Evolutionary conservation across 1,284 basidiomycete genomes (phyloP).

Genomic region (Sanghuangporus baumii): DNA sequence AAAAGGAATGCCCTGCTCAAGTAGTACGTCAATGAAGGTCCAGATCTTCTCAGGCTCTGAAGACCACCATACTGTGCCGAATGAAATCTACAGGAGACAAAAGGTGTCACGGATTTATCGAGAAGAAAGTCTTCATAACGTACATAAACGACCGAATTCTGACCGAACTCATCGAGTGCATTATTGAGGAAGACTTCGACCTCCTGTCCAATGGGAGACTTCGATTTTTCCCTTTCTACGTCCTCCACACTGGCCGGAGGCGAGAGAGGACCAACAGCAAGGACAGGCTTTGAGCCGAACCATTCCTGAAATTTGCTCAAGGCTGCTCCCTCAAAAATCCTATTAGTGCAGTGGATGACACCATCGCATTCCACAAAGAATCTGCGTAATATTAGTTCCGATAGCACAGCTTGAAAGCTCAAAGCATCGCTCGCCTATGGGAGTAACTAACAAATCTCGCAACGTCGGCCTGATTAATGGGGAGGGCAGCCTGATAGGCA

Average conservation of each 20-base stretch:
- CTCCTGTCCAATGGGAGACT: not conserved
- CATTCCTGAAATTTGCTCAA: not conserved
- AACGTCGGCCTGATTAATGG: not conserved
- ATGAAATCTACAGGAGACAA: conserved; percentile 12
- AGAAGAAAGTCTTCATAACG: not conserved
- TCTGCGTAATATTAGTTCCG: not conserved
- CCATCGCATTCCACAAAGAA: conserved; percentile 11
- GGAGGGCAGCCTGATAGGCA: not conserved
- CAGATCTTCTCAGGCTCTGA: conserved; percentile 14
- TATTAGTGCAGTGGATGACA: not conserved
- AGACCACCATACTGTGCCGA: conserved; percentile 18
- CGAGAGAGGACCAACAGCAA: not conserved
- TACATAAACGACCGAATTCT: conserved; percentile 16
- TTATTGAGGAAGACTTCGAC: conserved; percentile 7
- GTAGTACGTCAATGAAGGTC: conserved; percentile 11
- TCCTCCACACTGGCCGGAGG: not conserved
- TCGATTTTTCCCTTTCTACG: not conserved
- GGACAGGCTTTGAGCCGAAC: conserved; percentile 1
- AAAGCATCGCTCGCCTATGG: not conserved
- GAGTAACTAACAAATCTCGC: not conserved
- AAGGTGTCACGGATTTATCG: not conserved
- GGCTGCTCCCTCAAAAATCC: not conserved
- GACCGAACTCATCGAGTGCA: conserved; percentile 12
- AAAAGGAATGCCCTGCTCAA: conserved; percentile 15
- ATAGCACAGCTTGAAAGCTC: not conserved